A percentile compares a stretch with the other conserved stretches of the same genome.
phyloP scores from a whole-genome alignment of 176 grass and related monocot species.

The Olyra latifolia region DNA sequence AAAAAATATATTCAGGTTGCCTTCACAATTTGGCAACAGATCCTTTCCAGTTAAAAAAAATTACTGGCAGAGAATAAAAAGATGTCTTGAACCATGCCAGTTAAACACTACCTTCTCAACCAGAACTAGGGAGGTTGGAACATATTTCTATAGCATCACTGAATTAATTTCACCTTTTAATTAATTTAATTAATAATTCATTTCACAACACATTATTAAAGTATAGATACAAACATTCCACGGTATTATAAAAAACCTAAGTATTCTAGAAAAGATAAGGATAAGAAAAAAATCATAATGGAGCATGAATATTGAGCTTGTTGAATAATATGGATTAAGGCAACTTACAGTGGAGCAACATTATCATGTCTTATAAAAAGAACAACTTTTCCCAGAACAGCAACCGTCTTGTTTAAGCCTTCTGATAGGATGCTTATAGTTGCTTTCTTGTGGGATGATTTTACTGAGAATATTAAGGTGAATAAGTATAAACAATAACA shows the following conservation, averaged over 20 bases:
- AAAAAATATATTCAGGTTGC: background rate
- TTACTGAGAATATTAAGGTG: conserved; percentile 52
- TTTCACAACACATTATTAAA: background rate
- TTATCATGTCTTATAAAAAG: conserved; percentile 75
- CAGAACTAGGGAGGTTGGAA: conserved; percentile 20
- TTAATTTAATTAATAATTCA: conserved; percentile 3
- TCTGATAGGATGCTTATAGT: conserved; percentile 55
- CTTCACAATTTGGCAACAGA: background rate
- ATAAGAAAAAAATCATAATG: conserved; percentile 11
- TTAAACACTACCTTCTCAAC: conserved; percentile 20
- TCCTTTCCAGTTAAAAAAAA: background rate
- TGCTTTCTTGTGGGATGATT: conserved; percentile 66
- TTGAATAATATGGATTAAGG: conserved; percentile 9
- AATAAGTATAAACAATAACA: conserved; percentile 32
- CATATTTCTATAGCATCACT: background rate
- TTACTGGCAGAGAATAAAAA: background rate
- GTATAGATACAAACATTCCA: background rate
- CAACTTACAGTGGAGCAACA: conserved; percentile 82
- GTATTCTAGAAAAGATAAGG: background rate
- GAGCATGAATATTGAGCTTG: conserved; percentile 3
- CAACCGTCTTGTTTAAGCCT: conserved; percentile 70
- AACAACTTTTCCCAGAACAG: conserved; percentile 67
- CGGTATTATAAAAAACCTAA: conserved; percentile 1
- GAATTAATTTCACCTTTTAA: background rate
- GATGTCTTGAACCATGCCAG: background rate